Evolutionary conservation across 2,329 filamentous ascomycete genomes (phyloP), one percentile per base, ranked within the genome.

Genomic region (Chrysoporthe deuterocubensis): DNA sequence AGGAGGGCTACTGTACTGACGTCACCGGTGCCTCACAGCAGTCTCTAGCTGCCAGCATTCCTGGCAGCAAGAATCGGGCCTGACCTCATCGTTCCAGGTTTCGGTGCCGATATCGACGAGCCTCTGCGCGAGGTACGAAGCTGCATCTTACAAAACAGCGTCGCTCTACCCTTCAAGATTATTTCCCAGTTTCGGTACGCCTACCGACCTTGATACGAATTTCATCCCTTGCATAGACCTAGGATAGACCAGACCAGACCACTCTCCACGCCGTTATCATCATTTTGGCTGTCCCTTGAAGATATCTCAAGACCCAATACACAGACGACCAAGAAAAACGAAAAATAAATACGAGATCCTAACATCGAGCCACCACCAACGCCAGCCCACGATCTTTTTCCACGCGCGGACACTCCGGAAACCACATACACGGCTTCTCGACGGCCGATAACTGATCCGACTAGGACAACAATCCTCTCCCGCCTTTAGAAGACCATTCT

Each of bases 51-150:
- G 18, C 32, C 21, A 26, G 50, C 16, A 16, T 44, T 26, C 43
- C 54, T 57, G 8, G 32, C 54, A 57, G 54, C 54, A 40, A 21
- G 54, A 40, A 7, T 6, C 14, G 26, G 26, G 14, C 42, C 34
- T 61, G 58, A 61, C 58, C 58, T 61, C 58, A 61, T 61, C 58
- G 58, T 57, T 57, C 26, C 52, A 32, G 14, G 52, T 57, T 57
- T 34, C 52, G 52, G 52, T 34, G 52, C 52, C 52, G 52, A 57
- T 26, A 37, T 61, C 16, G 58, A 44, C 43, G 43, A 48, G 42
- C 40, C 8, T 34, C 9, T 32, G 58, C 5, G 58, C 58, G 58
- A 48, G 43, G n/a, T 32, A 48, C 43, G 58, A 48, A 42, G 3
- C 16, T 44, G 26, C 21, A 3, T n/a, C 43, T 26, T 54, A 61